Conservation (phyloP, 768 basidiomycete genomes). For the Agrocybe pediades region DNA sequence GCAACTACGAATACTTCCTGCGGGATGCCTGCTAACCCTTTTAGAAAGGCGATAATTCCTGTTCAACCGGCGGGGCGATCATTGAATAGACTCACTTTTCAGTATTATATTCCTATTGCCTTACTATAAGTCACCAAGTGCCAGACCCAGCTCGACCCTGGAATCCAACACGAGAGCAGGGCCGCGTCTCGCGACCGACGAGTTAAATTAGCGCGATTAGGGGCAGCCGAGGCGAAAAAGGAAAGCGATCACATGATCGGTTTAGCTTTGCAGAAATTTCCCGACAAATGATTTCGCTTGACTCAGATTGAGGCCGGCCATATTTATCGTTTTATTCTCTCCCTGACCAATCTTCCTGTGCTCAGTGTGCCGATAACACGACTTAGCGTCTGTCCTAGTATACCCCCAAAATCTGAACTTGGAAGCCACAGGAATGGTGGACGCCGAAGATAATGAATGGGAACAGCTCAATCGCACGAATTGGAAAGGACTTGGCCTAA, state of each 20-base stretch:
- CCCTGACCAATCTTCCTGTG: neutral
- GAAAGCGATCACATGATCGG: neutral
- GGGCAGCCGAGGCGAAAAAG: neutral
- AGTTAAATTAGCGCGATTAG: neutral
- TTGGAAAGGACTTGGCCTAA: conserved; percentile 80
- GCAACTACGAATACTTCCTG: too few relatives aligned
- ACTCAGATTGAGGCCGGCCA: neutral
- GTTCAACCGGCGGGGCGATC: too few relatives aligned
- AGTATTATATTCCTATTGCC: too few relatives aligned
- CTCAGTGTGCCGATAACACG: neutral
- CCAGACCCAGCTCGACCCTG: neutral
- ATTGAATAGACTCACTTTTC: too few relatives aligned
- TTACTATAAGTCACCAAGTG: too few relatives aligned
- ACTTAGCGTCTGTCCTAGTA: neutral
- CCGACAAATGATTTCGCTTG: neutral
- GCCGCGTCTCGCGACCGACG: neutral
- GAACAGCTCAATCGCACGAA: conserved; percentile 52
- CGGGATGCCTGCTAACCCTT: too few relatives aligned
- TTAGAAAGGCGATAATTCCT: too few relatives aligned
- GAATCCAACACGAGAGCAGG: neutral
- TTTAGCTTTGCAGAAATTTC: neutral
- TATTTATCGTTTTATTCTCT: neutral
- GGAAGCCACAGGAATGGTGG: neutral
- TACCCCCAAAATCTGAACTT: neutral
- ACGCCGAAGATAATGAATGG: conserved; percentile 51